phyloP scores from a whole-genome alignment of 208 protist species.

The Wallacemonas rigidus region DNA sequence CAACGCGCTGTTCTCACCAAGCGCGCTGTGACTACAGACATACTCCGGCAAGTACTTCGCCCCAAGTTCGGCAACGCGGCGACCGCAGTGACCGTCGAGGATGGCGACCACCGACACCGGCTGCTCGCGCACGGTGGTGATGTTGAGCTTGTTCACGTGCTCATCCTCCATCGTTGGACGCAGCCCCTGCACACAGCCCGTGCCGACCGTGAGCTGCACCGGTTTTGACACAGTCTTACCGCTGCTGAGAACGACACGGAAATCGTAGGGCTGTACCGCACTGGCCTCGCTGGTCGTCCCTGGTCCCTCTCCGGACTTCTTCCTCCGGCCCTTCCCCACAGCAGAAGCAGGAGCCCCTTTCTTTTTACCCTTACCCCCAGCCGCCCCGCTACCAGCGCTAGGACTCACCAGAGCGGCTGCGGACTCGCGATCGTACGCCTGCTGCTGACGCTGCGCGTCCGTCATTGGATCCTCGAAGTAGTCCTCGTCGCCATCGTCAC shows the following conservation, averaged over 20 bases:
- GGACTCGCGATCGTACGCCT: background rate
- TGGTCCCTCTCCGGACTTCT: background rate
- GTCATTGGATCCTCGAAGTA: slow-evolving; percentile 16
- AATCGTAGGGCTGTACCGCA: slow-evolving; percentile 51
- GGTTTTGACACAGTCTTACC: slow-evolving; percentile 50
- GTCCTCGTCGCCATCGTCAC: slow-evolving; percentile 6
- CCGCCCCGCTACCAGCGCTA: background rate
- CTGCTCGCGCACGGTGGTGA: slow-evolving; percentile 48
- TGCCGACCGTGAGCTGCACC: slow-evolving; percentile 53
- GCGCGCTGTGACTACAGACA: slow-evolving; percentile 55
- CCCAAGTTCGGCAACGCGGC: slow-evolving; percentile 65
- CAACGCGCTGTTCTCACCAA: slow-evolving; percentile 76
- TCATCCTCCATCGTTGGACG: slow-evolving; percentile 85
- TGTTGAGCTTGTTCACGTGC: slow-evolving; percentile 62
- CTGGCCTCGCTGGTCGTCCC: background rate
- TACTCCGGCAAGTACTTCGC: slow-evolving; percentile 62
- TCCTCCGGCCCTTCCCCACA: slow-evolving; percentile 8
- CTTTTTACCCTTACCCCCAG: slow-evolving; percentile 15
- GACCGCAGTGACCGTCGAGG: slow-evolving; percentile 85
- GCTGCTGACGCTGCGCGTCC: background rate
- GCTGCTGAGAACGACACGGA: slow-evolving; percentile 75
- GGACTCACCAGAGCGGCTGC: background rate
- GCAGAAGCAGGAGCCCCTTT: slow-evolving; percentile 21
- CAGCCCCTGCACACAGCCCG: slow-evolving; percentile 69
- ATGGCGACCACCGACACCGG: slow-evolving; percentile 64